Percentiles rank a stretch among this genome's conserved stretches.
phyloP scores from a whole-genome alignment of 371 early-diverging fungal species.

The Mortierella sp. region DNA sequence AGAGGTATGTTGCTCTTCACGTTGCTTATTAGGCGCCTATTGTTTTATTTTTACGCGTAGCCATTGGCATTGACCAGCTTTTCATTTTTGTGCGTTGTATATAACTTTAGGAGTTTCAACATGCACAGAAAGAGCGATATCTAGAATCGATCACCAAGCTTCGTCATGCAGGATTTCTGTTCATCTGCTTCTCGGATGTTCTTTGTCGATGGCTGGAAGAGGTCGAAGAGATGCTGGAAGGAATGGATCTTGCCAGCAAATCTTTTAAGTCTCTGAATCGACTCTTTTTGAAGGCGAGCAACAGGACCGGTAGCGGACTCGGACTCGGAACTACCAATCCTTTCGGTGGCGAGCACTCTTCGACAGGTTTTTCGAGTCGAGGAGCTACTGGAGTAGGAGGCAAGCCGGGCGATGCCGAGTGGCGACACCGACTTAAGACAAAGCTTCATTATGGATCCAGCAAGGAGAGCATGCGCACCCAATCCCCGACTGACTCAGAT shows the following conservation, averaged over 20 bases:
- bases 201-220: constrained; percentile 47
- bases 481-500: constrained; percentile 18
- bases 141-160: constrained; percentile 42
- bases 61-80: not conserved
- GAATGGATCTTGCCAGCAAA: constrained; percentile 30
- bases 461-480: not conserved
- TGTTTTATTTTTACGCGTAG: not conserved
- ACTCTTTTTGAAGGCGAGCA: constrained; percentile 40
- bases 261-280: constrained; percentile 36
- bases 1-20: constrained; percentile 21
- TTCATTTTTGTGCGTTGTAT: not conserved
- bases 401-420: constrained; percentile 21
- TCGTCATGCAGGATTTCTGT: constrained; percentile 43
- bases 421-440: constrained; percentile 31
- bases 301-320: constrained; percentile 28
- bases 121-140: constrained; percentile 39
- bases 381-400: not conserved
- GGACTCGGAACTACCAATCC: constrained; percentile 13
- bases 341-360: constrained; percentile 10
- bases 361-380: constrained; percentile 1
- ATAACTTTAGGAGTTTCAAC: constrained; percentile 26
- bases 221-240: constrained; percentile 35
- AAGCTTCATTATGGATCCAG: constrained; percentile 22
- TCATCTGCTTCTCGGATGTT: constrained; percentile 24
- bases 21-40: not conserved